Evolutionary conservation across 345 rosid species (phyloP), one percentile per base, ranked within the genome.

Genomic region (Linum trigynum): DNA sequence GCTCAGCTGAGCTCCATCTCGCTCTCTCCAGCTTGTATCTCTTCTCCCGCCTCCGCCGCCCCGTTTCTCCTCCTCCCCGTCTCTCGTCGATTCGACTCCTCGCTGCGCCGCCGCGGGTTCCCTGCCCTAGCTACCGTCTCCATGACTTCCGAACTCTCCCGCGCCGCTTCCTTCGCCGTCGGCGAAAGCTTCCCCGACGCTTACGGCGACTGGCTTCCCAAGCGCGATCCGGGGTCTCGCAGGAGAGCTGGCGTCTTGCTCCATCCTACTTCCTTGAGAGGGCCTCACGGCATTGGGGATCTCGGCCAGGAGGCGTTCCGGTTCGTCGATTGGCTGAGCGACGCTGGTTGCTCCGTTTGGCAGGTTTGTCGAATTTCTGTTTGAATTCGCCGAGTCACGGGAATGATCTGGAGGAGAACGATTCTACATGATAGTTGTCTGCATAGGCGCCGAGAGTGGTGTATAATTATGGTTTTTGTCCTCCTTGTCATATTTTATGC

Each of bases 221-320:
- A 74, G 43, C 69, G 72, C n/a, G 78, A 83, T 62, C 72, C 84
- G 1, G 58, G 37, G 10, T 43, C 55, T 38, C 71, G 79, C 62
- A 76, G 98, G 62, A 81, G 98, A 76, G 97, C 88, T 14, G 96
- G 98, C 53, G 76, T 92, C 62, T 75, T 92, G 81, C 91, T 92
- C 59, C 98, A 92, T 65, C 98, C 97, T 75, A 92, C 97, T 61
- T 90, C 98, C 71, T 83, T 92, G 57, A 78, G 74, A 3, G 90
- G 97, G 3, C 84, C 90, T 15, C 80, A 81, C 57, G 97, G 98
- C 41, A 86, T 90, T 36, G 98, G 98, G 40, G 98, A 90, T 77
- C 79, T 92, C 59, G 98, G 97, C 1, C 83, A 78, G 38, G 85
- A 88, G 65, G 86, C 87, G 35, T 84, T 90, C 57, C 80, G 81